These are phyloP conservation scores for Saururus chinensis DNA, from an alignment of 164 flowering plant genomes.

Conservation along the genomic window DNA sequence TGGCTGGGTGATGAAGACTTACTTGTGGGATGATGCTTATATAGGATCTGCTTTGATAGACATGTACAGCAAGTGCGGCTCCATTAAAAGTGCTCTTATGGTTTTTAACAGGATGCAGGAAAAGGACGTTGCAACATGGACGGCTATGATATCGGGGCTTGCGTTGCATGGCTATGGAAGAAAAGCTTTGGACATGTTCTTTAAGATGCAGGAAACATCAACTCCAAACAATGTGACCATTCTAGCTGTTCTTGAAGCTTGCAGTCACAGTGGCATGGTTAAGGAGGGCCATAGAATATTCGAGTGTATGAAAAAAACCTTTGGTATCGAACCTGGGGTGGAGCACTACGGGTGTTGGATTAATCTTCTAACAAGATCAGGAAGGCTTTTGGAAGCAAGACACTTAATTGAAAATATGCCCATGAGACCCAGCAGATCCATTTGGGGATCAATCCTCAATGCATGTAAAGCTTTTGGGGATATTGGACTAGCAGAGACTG, in stretches of 20 bases:
- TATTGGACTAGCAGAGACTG: conserved; percentile 31
- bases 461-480: conserved; percentile 30
- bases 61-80: conserved; percentile 55
- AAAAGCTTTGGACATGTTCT: conserved; percentile 29
- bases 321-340: conserved; percentile 31
- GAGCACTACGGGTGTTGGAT: conserved; percentile 50
- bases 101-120: conserved; percentile 22
- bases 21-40: conserved; percentile 24
- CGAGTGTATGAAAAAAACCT: conserved; percentile 22
- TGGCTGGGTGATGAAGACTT: conserved; percentile 26
- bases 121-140: conserved; percentile 45
- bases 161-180: conserved; percentile 42
- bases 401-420: conserved; percentile 37
- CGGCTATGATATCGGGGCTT: conserved; percentile 43
- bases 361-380: conserved; percentile 42
- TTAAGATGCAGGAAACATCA: conserved; percentile 25
- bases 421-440: conserved; percentile 31
- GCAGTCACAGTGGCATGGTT: conserved; percentile 43
- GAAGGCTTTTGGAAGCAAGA: conserved; percentile 31
- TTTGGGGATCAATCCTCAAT: conserved; percentile 44
- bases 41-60: conserved; percentile 38
- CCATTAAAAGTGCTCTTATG: conserved; percentile 24
- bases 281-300: conserved; percentile 26
- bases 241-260: conserved; percentile 39
- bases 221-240: conserved; percentile 38